Conservation (phyloP, 1,284 basidiomycete genomes). For the Chiua sp. region DNA sequence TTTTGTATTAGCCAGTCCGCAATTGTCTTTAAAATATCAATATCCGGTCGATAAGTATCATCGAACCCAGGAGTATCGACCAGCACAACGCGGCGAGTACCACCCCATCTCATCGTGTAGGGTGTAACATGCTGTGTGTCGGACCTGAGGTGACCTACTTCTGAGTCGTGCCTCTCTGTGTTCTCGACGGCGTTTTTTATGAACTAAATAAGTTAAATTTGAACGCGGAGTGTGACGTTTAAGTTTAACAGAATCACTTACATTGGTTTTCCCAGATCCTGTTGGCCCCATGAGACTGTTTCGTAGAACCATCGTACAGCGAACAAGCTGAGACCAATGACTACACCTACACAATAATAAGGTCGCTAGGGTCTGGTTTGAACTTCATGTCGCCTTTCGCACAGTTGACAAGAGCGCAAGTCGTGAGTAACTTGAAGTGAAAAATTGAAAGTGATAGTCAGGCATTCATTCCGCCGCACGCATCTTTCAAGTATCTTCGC, state of each 20-base stretch:
- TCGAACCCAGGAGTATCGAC: constrained; percentile 37
- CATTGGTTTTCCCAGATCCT: constrained; percentile 6
- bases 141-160: constrained; percentile 9
- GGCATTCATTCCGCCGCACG: neutral
- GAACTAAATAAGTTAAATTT: constrained; percentile 12
- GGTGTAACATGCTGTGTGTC: constrained; percentile 16
- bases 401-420: neutral
- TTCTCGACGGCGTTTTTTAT: constrained; percentile 19
- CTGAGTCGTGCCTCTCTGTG: neutral
- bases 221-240: neutral
- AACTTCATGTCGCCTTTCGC: constrained; percentile 7
- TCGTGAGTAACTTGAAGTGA: too few relatives aligned
- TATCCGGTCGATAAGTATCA: constrained; percentile 29
- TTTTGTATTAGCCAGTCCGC: constrained; percentile 31
- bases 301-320: neutral
- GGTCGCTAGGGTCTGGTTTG: constrained; percentile 5
- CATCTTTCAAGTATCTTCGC: neutral
- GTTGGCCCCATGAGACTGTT: constrained; percentile 28
- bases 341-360: constrained; percentile 13
- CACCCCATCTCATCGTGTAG: neutral
- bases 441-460: neutral
- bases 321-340: neutral
- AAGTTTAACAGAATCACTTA: constrained; percentile 1
- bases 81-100: constrained; percentile 16
- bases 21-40: constrained; percentile 27